These are phyloP conservation scores for Fomitopsis betulina DNA, from an alignment of 1,284 basidiomycete species.

Conservation along the genomic window DNA sequence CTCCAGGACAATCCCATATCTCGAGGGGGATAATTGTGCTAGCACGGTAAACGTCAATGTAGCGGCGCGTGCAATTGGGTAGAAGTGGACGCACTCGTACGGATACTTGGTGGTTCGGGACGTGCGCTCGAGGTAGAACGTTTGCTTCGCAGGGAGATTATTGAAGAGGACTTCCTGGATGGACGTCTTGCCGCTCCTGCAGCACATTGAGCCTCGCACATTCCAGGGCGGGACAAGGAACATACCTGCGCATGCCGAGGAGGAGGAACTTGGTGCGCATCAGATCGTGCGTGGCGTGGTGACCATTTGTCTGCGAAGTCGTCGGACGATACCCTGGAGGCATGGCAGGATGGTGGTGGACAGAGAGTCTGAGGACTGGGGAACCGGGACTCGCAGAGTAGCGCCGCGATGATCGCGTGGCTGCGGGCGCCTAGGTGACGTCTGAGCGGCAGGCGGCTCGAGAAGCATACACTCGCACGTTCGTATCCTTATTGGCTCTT, in stretches of 20 bases:
- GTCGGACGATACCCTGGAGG: background rate
- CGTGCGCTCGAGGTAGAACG: constrained; percentile 89
- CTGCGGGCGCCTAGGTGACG: background rate
- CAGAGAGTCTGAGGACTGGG: background rate
- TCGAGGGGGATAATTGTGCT: constrained; percentile 92
- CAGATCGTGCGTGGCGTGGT: constrained; percentile 6
- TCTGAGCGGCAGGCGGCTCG: background rate
- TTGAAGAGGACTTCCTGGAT: constrained; percentile 92
- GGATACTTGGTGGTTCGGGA: constrained; percentile 71
- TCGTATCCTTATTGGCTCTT: constrained; percentile 3
- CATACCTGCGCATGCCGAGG: constrained; percentile 74
- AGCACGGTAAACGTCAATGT: constrained; percentile 6
- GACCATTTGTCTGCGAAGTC: constrained; percentile 4
- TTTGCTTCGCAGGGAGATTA: constrained; percentile 78
- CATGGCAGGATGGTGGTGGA: background rate
- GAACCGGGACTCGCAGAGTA: no score
- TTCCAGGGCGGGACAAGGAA: background rate
- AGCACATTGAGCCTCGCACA: background rate
- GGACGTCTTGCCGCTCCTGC: constrained; percentile 89
- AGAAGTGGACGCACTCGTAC: constrained; percentile 68
- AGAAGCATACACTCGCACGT: constrained; percentile 7
- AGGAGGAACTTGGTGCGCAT: constrained; percentile 70
- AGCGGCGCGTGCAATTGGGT: background rate
- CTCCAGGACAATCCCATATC: constrained; percentile 94
- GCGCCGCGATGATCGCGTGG: background rate